Percentiles rank a stretch among this genome's conserved stretches.
Evolutionary conservation across 2,329 filamentous ascomycete species (phyloP).

Genomic region (Rutstroemia sp.): DNA sequence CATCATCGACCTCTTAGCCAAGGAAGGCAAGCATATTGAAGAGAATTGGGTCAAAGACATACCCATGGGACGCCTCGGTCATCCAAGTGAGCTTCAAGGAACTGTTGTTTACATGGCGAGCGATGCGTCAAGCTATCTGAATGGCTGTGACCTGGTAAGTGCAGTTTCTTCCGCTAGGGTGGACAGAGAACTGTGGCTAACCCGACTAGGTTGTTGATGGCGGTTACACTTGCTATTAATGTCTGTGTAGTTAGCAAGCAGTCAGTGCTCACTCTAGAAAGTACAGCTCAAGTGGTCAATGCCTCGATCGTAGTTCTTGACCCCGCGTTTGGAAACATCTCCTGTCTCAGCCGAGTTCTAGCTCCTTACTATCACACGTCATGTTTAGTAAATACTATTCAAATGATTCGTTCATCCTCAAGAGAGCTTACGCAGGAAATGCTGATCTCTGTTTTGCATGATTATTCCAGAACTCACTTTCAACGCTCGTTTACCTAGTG

Average conservation of each 20-base stretch:
- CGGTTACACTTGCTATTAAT: constrained; percentile 7
- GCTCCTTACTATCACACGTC: neutral
- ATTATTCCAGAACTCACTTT: neutral
- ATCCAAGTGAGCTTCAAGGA: constrained; percentile 33
- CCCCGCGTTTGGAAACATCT: neutral
- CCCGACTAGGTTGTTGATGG: constrained; percentile 22
- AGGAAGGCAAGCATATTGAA: constrained; percentile 32
- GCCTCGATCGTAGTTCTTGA: neutral
- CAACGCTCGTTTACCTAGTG: too few relatives aligned
- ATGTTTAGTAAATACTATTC: neutral
- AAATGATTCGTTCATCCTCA: too few relatives aligned
- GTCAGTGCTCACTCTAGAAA: neutral
- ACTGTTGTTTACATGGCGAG: constrained; percentile 27
- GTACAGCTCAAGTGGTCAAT: neutral
- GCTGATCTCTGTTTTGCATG: neutral
- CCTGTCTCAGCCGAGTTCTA: neutral
- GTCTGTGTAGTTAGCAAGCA: neutral
- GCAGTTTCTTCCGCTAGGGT: neutral
- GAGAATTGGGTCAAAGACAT: constrained; percentile 32
- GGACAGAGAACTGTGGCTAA: too few relatives aligned
- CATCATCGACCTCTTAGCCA: constrained; percentile 28
- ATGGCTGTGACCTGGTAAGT: constrained; percentile 23
- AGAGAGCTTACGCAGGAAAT: too few relatives aligned
- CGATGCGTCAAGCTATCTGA: constrained; percentile 22
- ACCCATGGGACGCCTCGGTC: constrained; percentile 31